A percentile compares a stretch with the other conserved stretches of the same genome.
Evolutionary conservation across 2,329 filamentous ascomycete genomes (phyloP).

Genomic region (Neonectria magnoliae): DNA sequence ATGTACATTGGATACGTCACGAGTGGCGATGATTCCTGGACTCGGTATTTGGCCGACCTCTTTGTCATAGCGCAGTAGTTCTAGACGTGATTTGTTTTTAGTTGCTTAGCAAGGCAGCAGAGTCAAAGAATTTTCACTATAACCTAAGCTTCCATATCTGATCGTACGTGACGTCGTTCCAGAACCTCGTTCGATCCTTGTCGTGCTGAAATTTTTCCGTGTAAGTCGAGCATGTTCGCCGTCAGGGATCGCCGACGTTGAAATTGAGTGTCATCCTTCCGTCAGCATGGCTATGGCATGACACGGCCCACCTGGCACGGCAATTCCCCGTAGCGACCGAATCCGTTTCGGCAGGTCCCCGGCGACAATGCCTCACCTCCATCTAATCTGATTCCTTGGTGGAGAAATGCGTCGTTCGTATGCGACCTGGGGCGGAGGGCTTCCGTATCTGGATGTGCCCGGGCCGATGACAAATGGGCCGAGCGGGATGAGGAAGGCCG

Average conservation of each 20-base stretch:
- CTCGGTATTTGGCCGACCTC: conserved; percentile 40
- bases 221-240: neutral
- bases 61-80: conserved; percentile 6
- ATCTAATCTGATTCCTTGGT: conserved; percentile 14
- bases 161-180: neutral
- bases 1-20: conserved; percentile 54
- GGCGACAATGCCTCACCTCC: conserved; percentile 2
- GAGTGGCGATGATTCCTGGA: conserved; percentile 38
- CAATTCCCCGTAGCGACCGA: conserved; percentile 4
- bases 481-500: conserved; percentile 5
- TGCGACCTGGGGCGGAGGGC: conserved; percentile 10
- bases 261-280: conserved; percentile 13
- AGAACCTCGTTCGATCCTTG: neutral
- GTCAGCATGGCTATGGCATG: conserved; percentile 8
- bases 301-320: conserved; percentile 12
- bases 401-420: neutral
- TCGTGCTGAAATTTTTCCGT: neutral
- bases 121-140: neutral
- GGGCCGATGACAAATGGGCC: conserved; percentile 11
- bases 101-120: neutral
- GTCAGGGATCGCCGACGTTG: neutral
- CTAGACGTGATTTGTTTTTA: neutral
- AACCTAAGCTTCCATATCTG: neutral
- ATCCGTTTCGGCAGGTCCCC: conserved; percentile 3
- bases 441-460: conserved; percentile 1